These are phyloP conservation scores for Hysterangium stoloniferum DNA, from an alignment of 768 basidiomycete species.

Conservation along the genomic window DNA sequence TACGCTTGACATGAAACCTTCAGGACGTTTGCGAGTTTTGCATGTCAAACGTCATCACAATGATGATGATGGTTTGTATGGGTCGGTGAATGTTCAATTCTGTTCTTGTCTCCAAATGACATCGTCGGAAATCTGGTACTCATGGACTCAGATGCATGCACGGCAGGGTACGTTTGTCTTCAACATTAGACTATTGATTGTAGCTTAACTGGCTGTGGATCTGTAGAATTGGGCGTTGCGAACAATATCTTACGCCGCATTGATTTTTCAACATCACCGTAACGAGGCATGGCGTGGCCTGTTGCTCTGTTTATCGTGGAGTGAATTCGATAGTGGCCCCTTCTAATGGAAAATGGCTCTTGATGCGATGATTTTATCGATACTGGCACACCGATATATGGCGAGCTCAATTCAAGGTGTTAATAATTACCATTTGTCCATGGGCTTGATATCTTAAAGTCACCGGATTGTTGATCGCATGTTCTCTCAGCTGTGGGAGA, in stretches of 20 bases:
- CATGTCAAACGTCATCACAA: not conserved
- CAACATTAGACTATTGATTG: not conserved
- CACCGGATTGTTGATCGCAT: no score
- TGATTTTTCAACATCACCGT: constrained; percentile 1
- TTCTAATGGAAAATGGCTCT: constrained; percentile 23
- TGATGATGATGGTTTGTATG: not conserved
- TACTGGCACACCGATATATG: no score
- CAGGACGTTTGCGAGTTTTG: not conserved
- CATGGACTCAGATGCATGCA: constrained; percentile 2
- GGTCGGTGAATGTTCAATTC: not conserved
- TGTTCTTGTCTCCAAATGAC: constrained; percentile 9
- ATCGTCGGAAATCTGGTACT: constrained; percentile 6
- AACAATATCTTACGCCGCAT: constrained; percentile 1
- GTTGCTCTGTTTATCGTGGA: constrained; percentile 13
- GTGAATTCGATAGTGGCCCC: not conserved
- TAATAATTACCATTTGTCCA: no score
- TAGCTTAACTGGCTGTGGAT: not conserved
- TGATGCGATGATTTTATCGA: constrained; percentile 41
- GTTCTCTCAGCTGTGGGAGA: no score
- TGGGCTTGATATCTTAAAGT: no score
- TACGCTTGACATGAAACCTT: constrained; percentile 2
- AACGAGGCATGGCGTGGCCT: constrained; percentile 5
- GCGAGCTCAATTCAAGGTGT: no score
- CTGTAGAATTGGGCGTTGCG: constrained; percentile 1
- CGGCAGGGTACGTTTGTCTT: not conserved